Percentiles rank a stretch among this genome's conserved stretches.
Conservation (phyloP, 805 yeast genomes). For the Blastobotrys parvus region DNA sequence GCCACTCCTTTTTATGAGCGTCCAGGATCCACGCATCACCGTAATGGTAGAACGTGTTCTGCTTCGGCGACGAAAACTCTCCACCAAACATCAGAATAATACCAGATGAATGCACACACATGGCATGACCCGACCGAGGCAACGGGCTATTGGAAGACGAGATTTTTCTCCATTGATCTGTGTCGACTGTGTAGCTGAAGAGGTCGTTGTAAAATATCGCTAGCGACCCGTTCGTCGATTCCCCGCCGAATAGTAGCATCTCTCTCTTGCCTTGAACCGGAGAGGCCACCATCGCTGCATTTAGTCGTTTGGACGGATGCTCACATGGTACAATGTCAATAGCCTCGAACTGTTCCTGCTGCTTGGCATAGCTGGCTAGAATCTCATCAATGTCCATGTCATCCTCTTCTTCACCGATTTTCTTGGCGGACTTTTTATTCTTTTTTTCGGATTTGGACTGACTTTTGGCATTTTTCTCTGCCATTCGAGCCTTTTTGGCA, state of each 20-base stretch:
- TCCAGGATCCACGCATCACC: constrained; percentile 96
- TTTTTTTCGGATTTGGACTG: constrained; percentile 65
- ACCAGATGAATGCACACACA: constrained; percentile 90
- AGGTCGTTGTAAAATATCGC: constrained; percentile 79
- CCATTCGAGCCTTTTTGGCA: constrained; percentile 82
- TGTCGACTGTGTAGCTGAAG: constrained; percentile 61
- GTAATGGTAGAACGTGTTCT: constrained; percentile 89
- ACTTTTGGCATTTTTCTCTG: constrained; percentile 73
- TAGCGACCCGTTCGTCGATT: constrained; percentile 38
- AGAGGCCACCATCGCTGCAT: constrained; percentile 64
- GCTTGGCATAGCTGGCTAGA: constrained; percentile 63
- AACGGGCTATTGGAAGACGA: constrained; percentile 82
- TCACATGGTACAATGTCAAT: constrained; percentile 50
- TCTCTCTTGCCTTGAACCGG: constrained; percentile 73
- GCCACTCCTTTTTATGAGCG: constrained; percentile 79
- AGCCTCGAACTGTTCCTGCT: constrained; percentile 73
- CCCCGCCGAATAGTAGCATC: constrained; percentile 86
- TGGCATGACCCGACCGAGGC: constrained; percentile 88
- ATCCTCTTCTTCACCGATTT: constrained; percentile 72
- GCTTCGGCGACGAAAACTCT: constrained; percentile 94
- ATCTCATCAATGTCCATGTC: constrained; percentile 82
- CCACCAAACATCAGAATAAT: constrained; percentile 86
- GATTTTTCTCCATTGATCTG: constrained; percentile 71
- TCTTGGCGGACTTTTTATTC: constrained; percentile 65
- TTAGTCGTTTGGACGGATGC: constrained; percentile 63